Percentiles rank a stretch among this genome's conserved stretches.
phyloP scores from a whole-genome alignment of 306 rosid genomes.

The Sicyos edulis region DNA sequence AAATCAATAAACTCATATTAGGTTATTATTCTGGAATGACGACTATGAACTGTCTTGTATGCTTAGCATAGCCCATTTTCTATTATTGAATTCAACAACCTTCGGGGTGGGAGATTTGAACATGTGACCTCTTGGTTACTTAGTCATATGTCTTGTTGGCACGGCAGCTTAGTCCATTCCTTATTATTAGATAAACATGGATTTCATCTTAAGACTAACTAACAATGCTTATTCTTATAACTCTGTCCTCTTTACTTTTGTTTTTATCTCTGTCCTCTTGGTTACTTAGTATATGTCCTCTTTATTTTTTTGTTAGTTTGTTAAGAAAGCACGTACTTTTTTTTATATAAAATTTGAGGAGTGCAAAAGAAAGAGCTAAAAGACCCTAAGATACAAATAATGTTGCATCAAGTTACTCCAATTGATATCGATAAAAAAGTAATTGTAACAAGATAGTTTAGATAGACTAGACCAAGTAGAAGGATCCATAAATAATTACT shows the following conservation, averaged over 20 bases:
- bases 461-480: neutral
- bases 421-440: neutral
- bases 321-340: neutral
- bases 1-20: conserved; percentile 5
- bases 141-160: too few relatives aligned
- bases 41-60: neutral
- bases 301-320: neutral
- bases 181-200: too few relatives aligned
- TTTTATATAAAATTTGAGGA: neutral
- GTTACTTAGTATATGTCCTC: too few relatives aligned
- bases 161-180: too few relatives aligned
- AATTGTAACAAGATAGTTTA: neutral
- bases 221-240: neutral
- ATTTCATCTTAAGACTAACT: too few relatives aligned
- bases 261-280: too few relatives aligned
- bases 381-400: too few relatives aligned
- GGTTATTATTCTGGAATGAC: neutral
- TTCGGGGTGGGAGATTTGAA: too few relatives aligned
- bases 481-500: neutral
- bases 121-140: too few relatives aligned
- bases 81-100: too few relatives aligned
- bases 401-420: neutral
- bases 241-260: neutral
- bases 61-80: neutral
- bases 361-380: neutral